phyloP scores from a whole-genome alignment of 179 eudicot species.

The Silene noctiflora region DNA sequence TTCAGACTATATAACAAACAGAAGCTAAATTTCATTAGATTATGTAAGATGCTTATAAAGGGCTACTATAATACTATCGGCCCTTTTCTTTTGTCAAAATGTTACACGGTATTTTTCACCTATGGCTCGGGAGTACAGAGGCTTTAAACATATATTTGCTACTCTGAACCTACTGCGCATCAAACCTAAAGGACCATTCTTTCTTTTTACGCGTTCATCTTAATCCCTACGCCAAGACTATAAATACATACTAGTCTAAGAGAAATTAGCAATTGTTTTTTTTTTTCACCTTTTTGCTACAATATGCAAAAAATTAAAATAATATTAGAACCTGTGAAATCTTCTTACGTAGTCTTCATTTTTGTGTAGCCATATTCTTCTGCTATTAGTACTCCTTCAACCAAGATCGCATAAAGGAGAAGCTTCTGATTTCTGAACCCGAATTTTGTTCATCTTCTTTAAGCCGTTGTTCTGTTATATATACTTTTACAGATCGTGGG shows the following conservation, averaged over 20 bases:
- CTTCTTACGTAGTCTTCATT: slow-evolving; percentile 22
- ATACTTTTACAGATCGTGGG: slow-evolving; percentile 11
- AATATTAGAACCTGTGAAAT: slow-evolving; percentile 24
- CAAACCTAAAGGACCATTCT: slow-evolving; percentile 15
- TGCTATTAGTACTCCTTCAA: slow-evolving; percentile 35
- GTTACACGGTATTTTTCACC: slow-evolving; percentile 2
- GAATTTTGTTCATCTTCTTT: neutral
- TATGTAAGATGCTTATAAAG: slow-evolving; percentile 8
- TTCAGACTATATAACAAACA: neutral
- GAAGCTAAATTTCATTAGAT: slow-evolving; percentile 17
- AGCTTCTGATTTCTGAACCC: slow-evolving; percentile 15
- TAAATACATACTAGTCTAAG: slow-evolving; percentile 25
- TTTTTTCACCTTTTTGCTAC: slow-evolving; percentile 23
- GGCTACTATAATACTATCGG: slow-evolving; percentile 4
- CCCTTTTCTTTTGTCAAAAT: slow-evolving; percentile 19
- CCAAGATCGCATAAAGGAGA: slow-evolving; percentile 25
- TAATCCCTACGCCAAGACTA: slow-evolving; percentile 24
- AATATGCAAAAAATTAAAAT: neutral
- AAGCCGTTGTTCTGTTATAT: slow-evolving; percentile 26
- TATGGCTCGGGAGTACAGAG: slow-evolving; percentile 3
- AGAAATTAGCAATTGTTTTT: slow-evolving; percentile 1
- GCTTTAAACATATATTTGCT: slow-evolving; percentile 25
- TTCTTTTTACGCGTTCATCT: slow-evolving; percentile 24
- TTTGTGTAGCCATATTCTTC: slow-evolving; percentile 21
- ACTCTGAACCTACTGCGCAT: slow-evolving; percentile 21